Base-by-base conservation (phyloP, 2,329 filamentous ascomycete species). In the Ophiobolus disseminans region DNA sequence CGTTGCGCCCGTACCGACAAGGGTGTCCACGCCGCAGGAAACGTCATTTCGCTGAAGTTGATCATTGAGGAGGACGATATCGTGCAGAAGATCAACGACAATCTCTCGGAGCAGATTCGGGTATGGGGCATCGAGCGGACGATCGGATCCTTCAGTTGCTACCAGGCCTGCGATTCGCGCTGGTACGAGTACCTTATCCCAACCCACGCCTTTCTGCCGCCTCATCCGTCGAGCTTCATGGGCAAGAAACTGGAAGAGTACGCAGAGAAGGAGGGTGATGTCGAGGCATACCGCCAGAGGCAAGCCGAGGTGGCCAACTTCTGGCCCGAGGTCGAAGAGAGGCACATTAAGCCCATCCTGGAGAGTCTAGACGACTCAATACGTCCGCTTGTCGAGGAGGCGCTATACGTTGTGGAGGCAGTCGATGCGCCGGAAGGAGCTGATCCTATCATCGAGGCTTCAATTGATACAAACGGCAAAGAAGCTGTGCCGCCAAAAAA, bases 141-240 rank as follows among this genome's bases (percentile, higher is more conserved):
- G 1, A 93, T 88, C 69, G 93, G 92, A 58, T 85, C 86, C 60
- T 99, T 97, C 79, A 97, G 90, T 73, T 93, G 90, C 75, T 99
- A 99, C 75, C 89, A 96, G 69, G 84, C 90, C 46, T 97, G 93
- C 75, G 94, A 99, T 74, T 96, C 91, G 20, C 83, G 94, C 60
- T 95, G 92, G 81, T 99, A 99, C 75, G 94, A 99, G 76, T 99
- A 99, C 70, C 80, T 99, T 42, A 90, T 99, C 73, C 94, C 94
- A 2, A 94, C 89, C 32, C 91, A 97, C 74, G 91, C 89, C 47
- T 89, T 99, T 61, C 77, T 99, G 23, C 94, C 94, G 16, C 94
- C 94, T 0, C 92, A 97, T 69, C 92, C 92, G 0, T 87, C 88
- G 55, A 95, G 90, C 53, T 96, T 84, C 70, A 74, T 99, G 26